Conservation (phyloP, 768 basidiomycete species). For the Boletus sp. region DNA sequence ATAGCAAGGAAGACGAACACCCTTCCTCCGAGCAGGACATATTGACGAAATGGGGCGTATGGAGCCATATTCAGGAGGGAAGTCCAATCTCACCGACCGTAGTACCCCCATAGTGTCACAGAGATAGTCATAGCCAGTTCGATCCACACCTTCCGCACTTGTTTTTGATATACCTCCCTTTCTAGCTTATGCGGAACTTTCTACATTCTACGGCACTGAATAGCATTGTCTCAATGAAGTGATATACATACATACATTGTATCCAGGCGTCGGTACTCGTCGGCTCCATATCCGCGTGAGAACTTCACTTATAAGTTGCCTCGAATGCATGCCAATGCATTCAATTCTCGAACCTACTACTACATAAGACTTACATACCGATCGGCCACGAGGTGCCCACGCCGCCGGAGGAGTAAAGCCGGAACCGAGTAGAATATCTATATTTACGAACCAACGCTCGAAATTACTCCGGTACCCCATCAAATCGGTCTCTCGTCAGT, state of each 20-base stretch:
- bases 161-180: neutral
- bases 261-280: neutral
- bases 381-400: neutral
- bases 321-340: neutral
- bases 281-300: neutral
- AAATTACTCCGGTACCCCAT: neutral
- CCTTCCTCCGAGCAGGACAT: conserved; percentile 10
- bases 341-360: neutral
- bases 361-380: neutral
- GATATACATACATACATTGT: neutral
- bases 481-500: neutral
- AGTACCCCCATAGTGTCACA: neutral
- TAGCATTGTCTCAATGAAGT: neutral
- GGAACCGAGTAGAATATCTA: neutral
- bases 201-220: neutral
- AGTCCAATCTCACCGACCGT: neutral
- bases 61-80: conserved; percentile 2
- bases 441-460: neutral
- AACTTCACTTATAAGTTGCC: neutral
- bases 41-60: conserved; percentile 22
- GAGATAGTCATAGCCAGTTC: neutral
- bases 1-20: neutral
- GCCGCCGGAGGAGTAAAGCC: neutral
- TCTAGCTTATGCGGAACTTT: neutral
- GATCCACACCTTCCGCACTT: neutral